A percentile compares a stretch with the other conserved stretches of the same genome.
These are phyloP conservation scores for Styphnolobium japonicum DNA, from an alignment of 306 rosid genomes.

Conservation along the genomic window DNA sequence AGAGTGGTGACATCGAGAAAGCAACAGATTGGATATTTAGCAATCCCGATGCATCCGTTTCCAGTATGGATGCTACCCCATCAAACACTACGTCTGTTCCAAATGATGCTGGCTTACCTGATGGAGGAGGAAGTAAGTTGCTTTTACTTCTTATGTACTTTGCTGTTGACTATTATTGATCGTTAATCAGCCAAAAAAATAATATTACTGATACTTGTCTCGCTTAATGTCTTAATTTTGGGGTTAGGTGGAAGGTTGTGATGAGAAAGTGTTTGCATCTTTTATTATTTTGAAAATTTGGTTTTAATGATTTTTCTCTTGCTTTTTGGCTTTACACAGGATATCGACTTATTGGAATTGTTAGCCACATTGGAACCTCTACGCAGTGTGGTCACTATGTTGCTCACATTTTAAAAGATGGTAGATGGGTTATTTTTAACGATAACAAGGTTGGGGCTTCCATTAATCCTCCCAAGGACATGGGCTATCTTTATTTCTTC, in stretches of 20 bases:
- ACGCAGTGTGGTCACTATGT: conserved; percentile 96
- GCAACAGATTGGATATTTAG: conserved; percentile 98
- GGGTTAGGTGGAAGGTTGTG: too few relatives aligned
- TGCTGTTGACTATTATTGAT: neutral
- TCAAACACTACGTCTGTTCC: conserved; percentile 41
- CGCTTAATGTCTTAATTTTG: neutral
- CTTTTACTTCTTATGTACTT: conserved; percentile 3
- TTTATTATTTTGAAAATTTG: neutral
- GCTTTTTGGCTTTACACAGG: conserved; percentile 45
- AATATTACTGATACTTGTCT: neutral
- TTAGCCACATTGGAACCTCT: conserved; percentile 95
- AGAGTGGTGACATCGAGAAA: conserved; percentile 95
- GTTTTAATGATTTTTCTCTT: neutral
- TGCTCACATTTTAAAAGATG: conserved; percentile 84
- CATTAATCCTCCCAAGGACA: conserved; percentile 90
- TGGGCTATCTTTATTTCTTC: conserved; percentile 94
- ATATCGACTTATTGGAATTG: conserved; percentile 78
- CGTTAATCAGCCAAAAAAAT: neutral
- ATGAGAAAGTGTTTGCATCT: too few relatives aligned
- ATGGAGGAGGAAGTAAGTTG: conserved; percentile 95
- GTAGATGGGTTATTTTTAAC: conserved; percentile 91
- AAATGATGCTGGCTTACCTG: conserved; percentile 54
- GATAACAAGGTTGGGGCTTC: conserved; percentile 93
- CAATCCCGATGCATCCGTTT: conserved; percentile 71
- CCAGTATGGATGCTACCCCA: conserved; percentile 66